Evolutionary conservation across 305 asterid genomes (phyloP).

Genomic region (Solanum hybrid): DNA sequence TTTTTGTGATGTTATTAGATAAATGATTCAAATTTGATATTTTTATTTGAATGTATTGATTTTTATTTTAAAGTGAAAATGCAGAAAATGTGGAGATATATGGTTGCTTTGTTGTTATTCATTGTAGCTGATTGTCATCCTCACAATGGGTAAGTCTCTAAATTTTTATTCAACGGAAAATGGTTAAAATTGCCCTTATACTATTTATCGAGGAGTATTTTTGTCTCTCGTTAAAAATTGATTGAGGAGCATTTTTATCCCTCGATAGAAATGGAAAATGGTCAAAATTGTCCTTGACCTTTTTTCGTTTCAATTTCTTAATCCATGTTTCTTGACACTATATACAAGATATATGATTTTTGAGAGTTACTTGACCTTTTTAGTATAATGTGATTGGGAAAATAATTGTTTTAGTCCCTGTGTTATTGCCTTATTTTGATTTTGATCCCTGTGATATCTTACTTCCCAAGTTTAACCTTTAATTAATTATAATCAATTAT

Average conservation of each 20-base stretch:
- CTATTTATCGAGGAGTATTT: neutral
- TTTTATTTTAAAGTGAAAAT: neutral
- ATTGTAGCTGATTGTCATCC: neutral
- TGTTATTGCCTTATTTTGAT: too few relatives aligned
- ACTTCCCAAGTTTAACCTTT: too few relatives aligned
- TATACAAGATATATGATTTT: neutral
- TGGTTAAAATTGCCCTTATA: fast-evolving
- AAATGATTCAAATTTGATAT: neutral
- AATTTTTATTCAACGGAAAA: neutral
- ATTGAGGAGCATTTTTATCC: too few relatives aligned
- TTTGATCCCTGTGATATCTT: too few relatives aligned
- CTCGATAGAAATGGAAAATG: neutral
- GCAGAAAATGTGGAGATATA: neutral
- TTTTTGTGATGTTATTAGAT: neutral
- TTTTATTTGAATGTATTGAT: neutral
- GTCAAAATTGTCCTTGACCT: neutral
- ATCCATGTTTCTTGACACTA: neutral
- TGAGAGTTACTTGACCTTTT: neutral
- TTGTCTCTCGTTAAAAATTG: neutral
- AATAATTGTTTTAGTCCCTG: too few relatives aligned
- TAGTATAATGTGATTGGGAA: neutral
- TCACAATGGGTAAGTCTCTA: neutral
- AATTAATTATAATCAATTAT: too few relatives aligned
- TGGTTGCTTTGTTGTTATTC: neutral
- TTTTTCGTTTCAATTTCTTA: neutral